Percentiles rank a stretch among this genome's conserved stretches.
Conservation (phyloP, 345 rosid species). For the Salix viminalis region DNA sequence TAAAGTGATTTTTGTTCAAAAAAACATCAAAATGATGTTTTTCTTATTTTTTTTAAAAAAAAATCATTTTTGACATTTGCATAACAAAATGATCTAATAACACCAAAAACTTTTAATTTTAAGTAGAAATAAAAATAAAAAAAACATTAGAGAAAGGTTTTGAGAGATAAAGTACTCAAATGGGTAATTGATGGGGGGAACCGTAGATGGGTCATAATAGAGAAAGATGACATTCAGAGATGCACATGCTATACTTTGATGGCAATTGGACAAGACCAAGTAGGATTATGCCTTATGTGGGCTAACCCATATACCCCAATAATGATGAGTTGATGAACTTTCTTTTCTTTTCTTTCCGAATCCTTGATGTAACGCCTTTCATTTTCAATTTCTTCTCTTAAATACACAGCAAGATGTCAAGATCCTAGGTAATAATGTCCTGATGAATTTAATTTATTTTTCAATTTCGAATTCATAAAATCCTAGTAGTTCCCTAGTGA, state of each 20-base stretch:
- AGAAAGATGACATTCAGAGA: background rate
- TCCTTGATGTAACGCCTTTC: background rate
- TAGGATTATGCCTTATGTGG: conserved; percentile 7
- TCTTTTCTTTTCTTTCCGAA: background rate
- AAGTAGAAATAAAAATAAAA: too few relatives aligned
- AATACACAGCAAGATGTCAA: background rate
- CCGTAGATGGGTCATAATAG: background rate
- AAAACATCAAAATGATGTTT: too few relatives aligned
- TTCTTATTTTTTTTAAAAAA: too few relatives aligned
- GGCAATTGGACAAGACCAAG: background rate
- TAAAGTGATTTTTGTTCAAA: too few relatives aligned
- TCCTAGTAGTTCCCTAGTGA: background rate
- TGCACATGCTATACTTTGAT: conserved; percentile 3
- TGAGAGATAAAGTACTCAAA: background rate
- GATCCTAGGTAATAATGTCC: background rate
- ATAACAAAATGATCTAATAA: too few relatives aligned
- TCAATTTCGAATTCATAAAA: background rate
- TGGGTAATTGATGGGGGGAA: background rate
- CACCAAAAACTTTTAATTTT: too few relatives aligned
- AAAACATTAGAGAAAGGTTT: background rate
- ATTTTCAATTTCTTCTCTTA: background rate
- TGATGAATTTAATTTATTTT: background rate
- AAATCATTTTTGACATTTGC: too few relatives aligned
- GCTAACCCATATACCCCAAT: conserved; percentile 7
- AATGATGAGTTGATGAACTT: conserved; percentile 3